These are phyloP conservation scores for Ascocoryne sarcoides DNA, from an alignment of 2,329 filamentous ascomycete genomes.

Conservation along the genomic window DNA sequence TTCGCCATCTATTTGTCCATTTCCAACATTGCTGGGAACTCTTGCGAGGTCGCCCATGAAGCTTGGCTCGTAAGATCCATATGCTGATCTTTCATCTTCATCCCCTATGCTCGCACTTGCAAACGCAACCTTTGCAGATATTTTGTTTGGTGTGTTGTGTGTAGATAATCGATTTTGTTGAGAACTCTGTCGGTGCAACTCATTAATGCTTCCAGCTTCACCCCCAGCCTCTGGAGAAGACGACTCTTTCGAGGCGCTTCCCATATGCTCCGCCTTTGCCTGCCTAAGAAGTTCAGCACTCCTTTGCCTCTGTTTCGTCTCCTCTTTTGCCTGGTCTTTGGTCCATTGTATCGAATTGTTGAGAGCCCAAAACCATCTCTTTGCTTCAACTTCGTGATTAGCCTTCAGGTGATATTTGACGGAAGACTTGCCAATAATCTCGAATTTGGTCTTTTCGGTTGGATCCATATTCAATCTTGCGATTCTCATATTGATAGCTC, in stretches of 20 bases:
- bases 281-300: conserved; percentile 69
- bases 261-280: conserved; percentile 67
- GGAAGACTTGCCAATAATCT: conserved; percentile 95
- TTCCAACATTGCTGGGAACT: conserved; percentile 18
- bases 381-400: conserved; percentile 96
- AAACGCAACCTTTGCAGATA: conserved; percentile 22
- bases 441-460: conserved; percentile 94
- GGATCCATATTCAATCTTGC: conserved; percentile 91
- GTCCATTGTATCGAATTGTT: conserved; percentile 99
- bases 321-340: conserved; percentile 92
- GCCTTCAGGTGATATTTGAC: conserved; percentile 98
- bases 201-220: conserved; percentile 18
- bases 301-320: conserved; percentile 66
- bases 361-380: conserved; percentile 97
- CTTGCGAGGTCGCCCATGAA: conserved; percentile 32
- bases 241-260: conserved; percentile 24
- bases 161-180: conserved; percentile 25
- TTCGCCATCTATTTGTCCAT: conserved; percentile 35
- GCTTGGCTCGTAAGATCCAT: conserved; percentile 49
- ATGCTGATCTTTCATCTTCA: conserved; percentile 40
- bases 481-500: conserved; percentile 98
- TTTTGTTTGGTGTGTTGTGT: conserved; percentile 1
- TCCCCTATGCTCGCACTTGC: conserved; percentile 36
- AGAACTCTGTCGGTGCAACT: conserved; percentile 39
- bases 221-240: conserved; percentile 15